Evolutionary conservation across 495 filamentous ascomycete genomes (phyloP), one percentile per base, ranked within the genome.

Genomic region (Daldinia vernicosa): DNA sequence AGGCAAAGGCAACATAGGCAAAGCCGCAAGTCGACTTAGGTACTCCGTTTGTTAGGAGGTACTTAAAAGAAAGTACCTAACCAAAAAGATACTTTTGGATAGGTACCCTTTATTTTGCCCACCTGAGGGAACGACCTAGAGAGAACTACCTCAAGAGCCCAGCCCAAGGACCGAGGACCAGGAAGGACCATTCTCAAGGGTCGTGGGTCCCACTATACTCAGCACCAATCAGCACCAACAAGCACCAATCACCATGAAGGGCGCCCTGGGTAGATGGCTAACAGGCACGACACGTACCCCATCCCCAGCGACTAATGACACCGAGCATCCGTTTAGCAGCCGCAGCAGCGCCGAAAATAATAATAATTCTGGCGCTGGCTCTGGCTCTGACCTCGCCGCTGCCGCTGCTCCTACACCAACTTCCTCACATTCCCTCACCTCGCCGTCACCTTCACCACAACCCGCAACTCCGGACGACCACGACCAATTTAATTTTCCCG

Each of bases 401-500:
- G 63, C 33, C 68, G 71, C 69, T 59, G 78, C 69, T 67, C 76
- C 70, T 67, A 78, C 72, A 63, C 76, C 69, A 67, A 74, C 58
- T 65, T 75, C 73, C 67, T 79, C 77, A 24, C 72, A 75, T 47
- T 77, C 77, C 26, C 69, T 79, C 64, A 75, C 77, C 19, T 77
- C 76, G 63, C 74, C 70, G 53, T 76, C 77, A 35, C 75, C 77
- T 27, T 79, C 77, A 71, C 77, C 77, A 69, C 75, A 84, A 72
- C 83, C 83, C 65, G 76, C 79, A 47, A 84, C 80, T 33, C 72
- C 71, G 70, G 75, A 79, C 68, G 75, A 76, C 74, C 81, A 79
- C 68, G 75, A 76, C 74, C 81, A 80, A 70, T 69, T 72, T 67
- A 70, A 63, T 72, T 60, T 74, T 66, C 70, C 70, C 70, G 66